These are phyloP conservation scores for Debaryomyces robertsiae DNA, from an alignment of 1,139 yeast genomes.

Conservation along the genomic window DNA sequence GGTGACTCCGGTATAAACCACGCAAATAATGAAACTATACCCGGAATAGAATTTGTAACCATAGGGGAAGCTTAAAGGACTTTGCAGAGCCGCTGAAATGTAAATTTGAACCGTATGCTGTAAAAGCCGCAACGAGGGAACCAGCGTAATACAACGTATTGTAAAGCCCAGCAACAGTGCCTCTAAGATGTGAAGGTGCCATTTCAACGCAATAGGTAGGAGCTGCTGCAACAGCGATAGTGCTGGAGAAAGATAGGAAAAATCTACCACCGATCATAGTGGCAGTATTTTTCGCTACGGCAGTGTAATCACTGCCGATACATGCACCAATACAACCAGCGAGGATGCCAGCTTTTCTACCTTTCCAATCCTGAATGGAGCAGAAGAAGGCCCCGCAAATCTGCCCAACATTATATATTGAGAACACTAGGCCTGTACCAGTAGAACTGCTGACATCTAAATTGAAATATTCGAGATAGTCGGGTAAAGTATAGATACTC, in stretches of 20 bases:
- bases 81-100: slow-evolving; percentile 20
- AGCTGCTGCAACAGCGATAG: slow-evolving; percentile 22
- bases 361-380: slow-evolving; percentile 23
- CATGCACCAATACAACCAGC: slow-evolving; percentile 22
- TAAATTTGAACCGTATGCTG: slow-evolving; percentile 27
- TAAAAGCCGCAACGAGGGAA: slow-evolving; percentile 28
- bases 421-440: slow-evolving; percentile 24
- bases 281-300: slow-evolving; percentile 21
- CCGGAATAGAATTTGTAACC: slow-evolving; percentile 19
- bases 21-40: slow-evolving; percentile 9
- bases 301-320: slow-evolving; percentile 28
- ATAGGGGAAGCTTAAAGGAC: slow-evolving; percentile 20
- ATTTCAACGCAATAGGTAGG: slow-evolving; percentile 29
- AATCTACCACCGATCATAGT: slow-evolving; percentile 29
- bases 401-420: slow-evolving; percentile 23
- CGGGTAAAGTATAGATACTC: slow-evolving; percentile 21
- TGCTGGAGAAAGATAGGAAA: slow-evolving; percentile 16
- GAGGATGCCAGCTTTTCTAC: slow-evolving; percentile 23
- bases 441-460: slow-evolving; percentile 15
- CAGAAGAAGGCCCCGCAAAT: slow-evolving; percentile 20
- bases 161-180: slow-evolving; percentile 24
- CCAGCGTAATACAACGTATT: slow-evolving; percentile 29
- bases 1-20: slow-evolving; percentile 63
- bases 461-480: slow-evolving; percentile 19
- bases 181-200: slow-evolving; percentile 28